phyloP scores from a whole-genome alignment of 176 grass and related monocot genomes.

The Carex pumila region DNA sequence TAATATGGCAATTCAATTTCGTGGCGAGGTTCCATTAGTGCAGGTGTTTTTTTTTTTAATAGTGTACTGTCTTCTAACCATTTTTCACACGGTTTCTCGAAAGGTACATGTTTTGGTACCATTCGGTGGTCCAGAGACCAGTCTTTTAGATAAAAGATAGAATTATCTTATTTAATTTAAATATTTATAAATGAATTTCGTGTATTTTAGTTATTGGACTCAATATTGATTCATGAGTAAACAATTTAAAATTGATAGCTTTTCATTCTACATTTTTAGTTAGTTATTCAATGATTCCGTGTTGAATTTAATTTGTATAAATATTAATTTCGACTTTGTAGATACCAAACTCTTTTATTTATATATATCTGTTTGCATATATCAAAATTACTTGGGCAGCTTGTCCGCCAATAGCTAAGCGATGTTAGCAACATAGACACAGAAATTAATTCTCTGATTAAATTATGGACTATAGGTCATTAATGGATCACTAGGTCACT shows the following conservation, averaged over 20 bases:
- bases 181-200: too few species aligned
- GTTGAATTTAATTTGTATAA: neutral
- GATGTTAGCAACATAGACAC: neutral
- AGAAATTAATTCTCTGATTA: neutral
- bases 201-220: too few species aligned
- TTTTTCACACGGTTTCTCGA: constrained; percentile 5
- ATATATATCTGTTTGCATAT: neutral
- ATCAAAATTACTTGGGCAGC: neutral
- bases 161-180: too few species aligned
- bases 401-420: neutral
- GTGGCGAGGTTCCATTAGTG: neutral
- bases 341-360: neutral
- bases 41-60: neutral
- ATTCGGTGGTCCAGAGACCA: neutral
- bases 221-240: too few species aligned
- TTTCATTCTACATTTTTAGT: neutral
- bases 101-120: neutral
- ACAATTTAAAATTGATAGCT: neutral
- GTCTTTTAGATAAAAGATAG: too few species aligned
- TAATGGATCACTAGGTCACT: neutral
- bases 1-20: neutral
- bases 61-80: neutral
- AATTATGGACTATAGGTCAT: neutral
- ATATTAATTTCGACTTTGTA: neutral
- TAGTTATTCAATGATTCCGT: neutral